phyloP scores from a whole-genome alignment of 164 flowering plant genomes.

The Saururus chinensis region DNA sequence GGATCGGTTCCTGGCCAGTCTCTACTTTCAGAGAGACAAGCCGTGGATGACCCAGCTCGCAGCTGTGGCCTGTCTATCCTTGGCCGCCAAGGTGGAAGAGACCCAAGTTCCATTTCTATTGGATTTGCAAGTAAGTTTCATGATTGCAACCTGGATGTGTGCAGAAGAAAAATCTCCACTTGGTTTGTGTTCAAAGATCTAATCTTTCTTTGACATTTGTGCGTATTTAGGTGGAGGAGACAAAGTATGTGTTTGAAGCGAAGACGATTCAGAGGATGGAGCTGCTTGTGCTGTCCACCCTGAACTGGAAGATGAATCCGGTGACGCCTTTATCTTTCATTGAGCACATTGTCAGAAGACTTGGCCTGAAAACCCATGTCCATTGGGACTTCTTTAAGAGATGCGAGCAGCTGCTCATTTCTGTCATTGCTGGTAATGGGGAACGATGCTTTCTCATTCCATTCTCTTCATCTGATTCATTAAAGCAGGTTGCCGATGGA shows the following conservation, averaged over 20 bases:
- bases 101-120: constrained; percentile 68
- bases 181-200: not conserved
- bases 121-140: constrained; percentile 58
- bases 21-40: constrained; percentile 42
- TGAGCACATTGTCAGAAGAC: constrained; percentile 57
- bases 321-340: constrained; percentile 70
- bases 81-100: constrained; percentile 90
- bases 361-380: constrained; percentile 35
- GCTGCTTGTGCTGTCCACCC: constrained; percentile 64
- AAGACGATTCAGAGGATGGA: constrained; percentile 84
- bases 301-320: constrained; percentile 85
- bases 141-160: too few species aligned
- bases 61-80: constrained; percentile 79
- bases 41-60: constrained; percentile 84
- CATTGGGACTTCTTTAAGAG: constrained; percentile 47
- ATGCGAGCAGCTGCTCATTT: constrained; percentile 43
- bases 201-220: not conserved
- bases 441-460: too few species aligned
- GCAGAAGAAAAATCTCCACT: not conserved
- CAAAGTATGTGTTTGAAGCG: constrained; percentile 56
- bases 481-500: not conserved
- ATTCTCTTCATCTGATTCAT: not conserved
- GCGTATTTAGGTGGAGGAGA: constrained; percentile 48
- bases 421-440: constrained; percentile 40
- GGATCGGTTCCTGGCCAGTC: constrained; percentile 53